Evolutionary conservation across 306 rosid genomes (phyloP).

Genomic region (Arachis stenosperma): DNA sequence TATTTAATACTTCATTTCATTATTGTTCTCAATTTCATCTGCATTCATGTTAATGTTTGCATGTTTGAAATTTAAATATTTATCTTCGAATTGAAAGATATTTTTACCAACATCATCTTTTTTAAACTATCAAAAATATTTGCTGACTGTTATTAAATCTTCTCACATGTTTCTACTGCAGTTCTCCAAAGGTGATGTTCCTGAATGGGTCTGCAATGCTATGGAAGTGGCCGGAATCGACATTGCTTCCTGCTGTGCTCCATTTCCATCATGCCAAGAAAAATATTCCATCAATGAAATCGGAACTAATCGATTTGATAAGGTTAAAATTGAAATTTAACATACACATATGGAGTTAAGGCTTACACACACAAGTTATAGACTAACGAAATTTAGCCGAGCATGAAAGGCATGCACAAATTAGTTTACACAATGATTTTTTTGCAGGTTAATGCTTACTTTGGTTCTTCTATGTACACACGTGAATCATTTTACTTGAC

Average conservation of each 20-base stretch:
- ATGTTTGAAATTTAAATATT: background rate
- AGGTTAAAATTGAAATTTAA: constrained; percentile 21
- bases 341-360: background rate
- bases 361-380: too few species aligned
- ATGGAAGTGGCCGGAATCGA: constrained; percentile 98
- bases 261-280: constrained; percentile 43
- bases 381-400: background rate
- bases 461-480: too few species aligned
- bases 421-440: constrained; percentile 26
- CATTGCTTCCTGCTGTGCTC: constrained; percentile 79
- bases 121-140: constrained; percentile 17
- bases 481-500: too few species aligned
- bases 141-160: constrained; percentile 1
- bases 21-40: constrained; percentile 9
- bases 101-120: background rate
- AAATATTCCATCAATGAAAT: constrained; percentile 15
- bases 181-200: constrained; percentile 88
- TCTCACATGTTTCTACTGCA: constrained; percentile 40
- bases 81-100: background rate
- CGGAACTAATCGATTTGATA: background rate
- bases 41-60: too few species aligned
- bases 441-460: background rate
- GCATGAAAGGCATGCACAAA: constrained; percentile 14
- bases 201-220: constrained; percentile 94
- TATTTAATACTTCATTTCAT: constrained; percentile 31